These are phyloP conservation scores for Echinosophora koreensis DNA, from an alignment of 306 rosid species.

Conservation along the genomic window DNA sequence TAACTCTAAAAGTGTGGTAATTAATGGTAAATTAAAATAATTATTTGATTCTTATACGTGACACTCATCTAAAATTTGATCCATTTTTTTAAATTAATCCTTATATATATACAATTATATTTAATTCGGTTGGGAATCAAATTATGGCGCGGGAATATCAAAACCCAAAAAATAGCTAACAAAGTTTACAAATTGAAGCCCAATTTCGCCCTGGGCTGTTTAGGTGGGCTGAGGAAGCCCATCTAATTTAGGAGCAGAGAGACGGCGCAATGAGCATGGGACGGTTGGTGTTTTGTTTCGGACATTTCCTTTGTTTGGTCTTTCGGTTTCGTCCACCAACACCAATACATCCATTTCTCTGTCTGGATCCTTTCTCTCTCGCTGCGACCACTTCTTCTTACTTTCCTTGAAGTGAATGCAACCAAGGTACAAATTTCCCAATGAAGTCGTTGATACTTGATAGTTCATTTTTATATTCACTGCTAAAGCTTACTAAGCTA, in stretches of 20 bases:
- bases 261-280: neutral
- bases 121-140: too few species aligned
- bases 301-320: neutral
- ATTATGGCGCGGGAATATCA: too few species aligned
- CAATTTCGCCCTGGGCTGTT: neutral
- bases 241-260: neutral
- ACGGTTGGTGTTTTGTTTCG: conserved; percentile 6
- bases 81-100: too few species aligned
- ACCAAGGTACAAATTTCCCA: conserved; percentile 23
- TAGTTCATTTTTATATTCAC: neutral
- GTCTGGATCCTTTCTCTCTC: neutral
- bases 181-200: neutral
- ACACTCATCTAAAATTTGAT: too few species aligned
- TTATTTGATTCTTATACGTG: too few species aligned
- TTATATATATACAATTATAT: too few species aligned
- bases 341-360: neutral
- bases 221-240: neutral
- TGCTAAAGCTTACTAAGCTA: neutral
- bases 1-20: too few species aligned
- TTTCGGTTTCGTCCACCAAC: neutral
- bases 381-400: neutral
- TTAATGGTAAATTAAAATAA: too few species aligned
- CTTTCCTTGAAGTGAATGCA: conserved; percentile 35
- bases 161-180: too few species aligned
- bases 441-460: neutral